A percentile compares a stretch with the other conserved stretches of the same genome.
Conservation (phyloP, 306 rosid species). For the Pterocarpus santalinus region DNA sequence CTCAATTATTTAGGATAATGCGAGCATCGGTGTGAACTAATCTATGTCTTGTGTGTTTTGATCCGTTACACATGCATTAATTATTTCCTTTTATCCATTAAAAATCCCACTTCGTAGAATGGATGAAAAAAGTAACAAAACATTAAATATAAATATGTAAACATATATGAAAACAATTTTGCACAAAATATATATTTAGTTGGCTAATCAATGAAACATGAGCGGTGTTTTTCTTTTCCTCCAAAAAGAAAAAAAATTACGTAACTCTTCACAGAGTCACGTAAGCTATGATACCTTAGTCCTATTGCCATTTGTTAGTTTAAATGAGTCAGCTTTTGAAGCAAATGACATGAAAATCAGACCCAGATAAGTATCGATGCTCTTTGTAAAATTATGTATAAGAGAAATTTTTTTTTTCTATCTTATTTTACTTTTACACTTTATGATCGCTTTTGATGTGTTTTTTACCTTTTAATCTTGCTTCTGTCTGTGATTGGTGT, state of each 20-base stretch:
- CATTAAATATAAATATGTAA: neutral
- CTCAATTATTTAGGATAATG: neutral
- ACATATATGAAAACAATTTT: neutral
- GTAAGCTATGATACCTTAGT: neutral
- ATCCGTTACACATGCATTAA: neutral
- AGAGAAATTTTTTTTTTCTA: neutral
- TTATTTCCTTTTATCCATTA: neutral
- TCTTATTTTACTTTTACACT: neutral
- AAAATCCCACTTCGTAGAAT: neutral
- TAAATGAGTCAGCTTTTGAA: neutral
- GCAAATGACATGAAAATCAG: neutral
- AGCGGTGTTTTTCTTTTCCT: neutral
- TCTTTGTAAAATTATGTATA: neutral
- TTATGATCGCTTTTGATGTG: neutral
- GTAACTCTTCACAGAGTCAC: neutral
- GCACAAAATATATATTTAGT: neutral
- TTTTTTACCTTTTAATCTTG: neutral
- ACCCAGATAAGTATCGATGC: neutral
- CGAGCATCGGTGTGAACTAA: slow-evolving; percentile 8
- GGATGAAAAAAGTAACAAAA: neutral
- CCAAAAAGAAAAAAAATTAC: neutral
- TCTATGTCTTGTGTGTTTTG: neutral
- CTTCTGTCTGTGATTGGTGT: slow-evolving; percentile 31
- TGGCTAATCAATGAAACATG: neutral
- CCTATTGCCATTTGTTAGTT: neutral